Base-by-base conservation (phyloP, 352 stramenopile genomes). In the Pythium scleroteichum region DNA sequence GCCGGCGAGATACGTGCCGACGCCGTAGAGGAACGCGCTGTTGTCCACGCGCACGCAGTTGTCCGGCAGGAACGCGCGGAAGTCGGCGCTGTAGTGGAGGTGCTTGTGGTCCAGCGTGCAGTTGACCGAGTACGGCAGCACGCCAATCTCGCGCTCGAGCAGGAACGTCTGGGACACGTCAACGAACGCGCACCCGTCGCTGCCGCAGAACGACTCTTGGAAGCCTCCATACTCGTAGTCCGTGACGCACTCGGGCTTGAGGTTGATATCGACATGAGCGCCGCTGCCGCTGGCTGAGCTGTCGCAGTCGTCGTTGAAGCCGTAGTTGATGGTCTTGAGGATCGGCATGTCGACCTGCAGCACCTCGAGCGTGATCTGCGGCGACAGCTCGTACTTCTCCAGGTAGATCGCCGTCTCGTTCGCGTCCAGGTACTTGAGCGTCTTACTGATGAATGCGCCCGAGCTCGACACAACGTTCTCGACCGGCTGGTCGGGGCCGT, bases 1-100 rank as follows among this genome's bases (percentile, higher is more conserved):
- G 16, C 69, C 76, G 2, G 64, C 53, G 52, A 85, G 75, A 62
- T 79, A 78, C 52, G 76, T 79, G 13, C 72, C 70, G 52, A 81
- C 69, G 19, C 69, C 72, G 41, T 76, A 81, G 1, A 81, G 19
- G 12, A 85, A 62, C 8, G 62, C 66, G 20, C 66, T 47, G 53
- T 82, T 71, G 0, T 40, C 26, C 2, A 71, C 19, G 13, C 66
- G 61, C 0, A 45, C 42, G 35, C 76, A 83, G 16, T 74, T 22
- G 10, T 33, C 64, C 1, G 72, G 73, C 50, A 64, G 80, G 49
- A 71, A 85, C 5, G 64, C 66, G 1, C 61, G 64, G 44, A 78
- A 79, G 56, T 81, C 73, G 52, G 56, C 59, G 55, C 66, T 67
- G 69, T 85, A 85, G 16, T 39, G 53, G 17, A 85, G 45, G n/a